These are phyloP conservation scores for Yamadazyma endophytica DNA, from an alignment of 805 yeast species.

Conservation along the genomic window DNA sequence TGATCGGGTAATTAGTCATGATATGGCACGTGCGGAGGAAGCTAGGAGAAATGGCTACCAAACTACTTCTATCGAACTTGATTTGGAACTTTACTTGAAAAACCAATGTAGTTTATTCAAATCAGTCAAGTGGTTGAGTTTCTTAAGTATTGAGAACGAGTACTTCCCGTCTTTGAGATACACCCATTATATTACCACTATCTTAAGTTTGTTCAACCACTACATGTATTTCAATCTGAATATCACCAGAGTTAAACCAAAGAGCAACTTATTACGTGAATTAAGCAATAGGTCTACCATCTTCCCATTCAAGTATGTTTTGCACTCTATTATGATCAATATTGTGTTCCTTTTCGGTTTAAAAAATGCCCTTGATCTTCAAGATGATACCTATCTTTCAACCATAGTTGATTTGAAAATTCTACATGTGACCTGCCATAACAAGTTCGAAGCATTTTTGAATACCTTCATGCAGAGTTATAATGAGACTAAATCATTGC, in stretches of 20 bases:
- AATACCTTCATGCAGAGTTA: conserved; percentile 11
- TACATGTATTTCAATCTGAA: conserved; percentile 16
- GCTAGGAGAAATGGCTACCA: too few relatives aligned
- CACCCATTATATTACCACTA: conserved; percentile 21
- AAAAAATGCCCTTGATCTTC: conserved; percentile 8
- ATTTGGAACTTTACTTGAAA: too few relatives aligned
- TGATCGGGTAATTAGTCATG: neutral
- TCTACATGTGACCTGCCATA: too few relatives aligned
- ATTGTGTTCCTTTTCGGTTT: conserved; percentile 18
- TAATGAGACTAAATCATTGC: conserved; percentile 1
- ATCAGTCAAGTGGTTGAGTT: conserved; percentile 22
- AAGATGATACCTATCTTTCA: conserved; percentile 5
- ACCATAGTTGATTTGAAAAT: conserved; percentile 11
- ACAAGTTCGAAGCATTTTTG: conserved; percentile 12
- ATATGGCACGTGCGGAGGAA: too few relatives aligned
- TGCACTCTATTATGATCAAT: conserved; percentile 16
- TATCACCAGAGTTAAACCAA: conserved; percentile 3
- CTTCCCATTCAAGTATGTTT: conserved; percentile 12
- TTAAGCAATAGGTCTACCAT: conserved; percentile 9
- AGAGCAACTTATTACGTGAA: conserved; percentile 8
- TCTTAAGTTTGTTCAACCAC: conserved; percentile 21
- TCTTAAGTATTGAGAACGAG: conserved; percentile 20
- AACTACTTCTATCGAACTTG: too few relatives aligned
- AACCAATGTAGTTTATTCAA: conserved; percentile 14
- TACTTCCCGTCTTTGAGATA: conserved; percentile 27